Percentiles rank a stretch among this genome's conserved stretches.
Conservation (phyloP, 805 yeast genomes). For the Candida mattraensis region DNA sequence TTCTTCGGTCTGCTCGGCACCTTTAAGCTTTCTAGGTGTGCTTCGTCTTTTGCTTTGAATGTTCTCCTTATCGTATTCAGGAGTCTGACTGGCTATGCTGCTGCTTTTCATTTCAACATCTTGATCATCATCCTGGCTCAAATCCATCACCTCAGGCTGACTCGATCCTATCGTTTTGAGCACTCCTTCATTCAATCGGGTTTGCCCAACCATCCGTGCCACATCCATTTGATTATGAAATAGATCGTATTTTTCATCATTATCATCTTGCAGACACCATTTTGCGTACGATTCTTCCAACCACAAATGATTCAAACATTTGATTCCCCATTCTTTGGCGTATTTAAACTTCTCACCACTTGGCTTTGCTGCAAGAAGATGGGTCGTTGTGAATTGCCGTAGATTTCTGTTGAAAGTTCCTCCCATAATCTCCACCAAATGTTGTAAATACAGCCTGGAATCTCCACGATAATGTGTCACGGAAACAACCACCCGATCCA, state of each 20-base stretch:
- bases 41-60: slow-evolving; percentile 2
- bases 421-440: slow-evolving; percentile 65
- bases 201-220: slow-evolving; percentile 52
- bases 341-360: slow-evolving; percentile 75
- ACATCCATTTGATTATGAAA: slow-evolving; percentile 36
- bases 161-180: too few relatives aligned
- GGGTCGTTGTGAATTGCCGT: slow-evolving; percentile 60
- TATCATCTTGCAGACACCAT: slow-evolving; percentile 55
- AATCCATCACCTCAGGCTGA: too few relatives aligned
- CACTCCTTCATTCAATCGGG: slow-evolving; percentile 40
- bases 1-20: slow-evolving; percentile 1
- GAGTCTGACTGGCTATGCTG: too few relatives aligned
- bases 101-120: too few relatives aligned
- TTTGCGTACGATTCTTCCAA: slow-evolving; percentile 72
- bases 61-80: slow-evolving; percentile 10
- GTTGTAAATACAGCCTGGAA: slow-evolving; percentile 69
- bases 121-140: too few relatives aligned
- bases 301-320: slow-evolving; percentile 81
- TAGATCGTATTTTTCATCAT: slow-evolving; percentile 46
- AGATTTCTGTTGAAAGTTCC: slow-evolving; percentile 71
- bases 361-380: slow-evolving; percentile 65
- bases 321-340: slow-evolving; percentile 67
- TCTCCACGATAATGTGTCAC: slow-evolving; percentile 86
- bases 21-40: slow-evolving; percentile 12
- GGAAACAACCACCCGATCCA: slow-evolving; percentile 56